Evolutionary conservation across 148 eudicot genomes (phyloP).

Genomic region (Heliamphora exappendiculata): DNA sequence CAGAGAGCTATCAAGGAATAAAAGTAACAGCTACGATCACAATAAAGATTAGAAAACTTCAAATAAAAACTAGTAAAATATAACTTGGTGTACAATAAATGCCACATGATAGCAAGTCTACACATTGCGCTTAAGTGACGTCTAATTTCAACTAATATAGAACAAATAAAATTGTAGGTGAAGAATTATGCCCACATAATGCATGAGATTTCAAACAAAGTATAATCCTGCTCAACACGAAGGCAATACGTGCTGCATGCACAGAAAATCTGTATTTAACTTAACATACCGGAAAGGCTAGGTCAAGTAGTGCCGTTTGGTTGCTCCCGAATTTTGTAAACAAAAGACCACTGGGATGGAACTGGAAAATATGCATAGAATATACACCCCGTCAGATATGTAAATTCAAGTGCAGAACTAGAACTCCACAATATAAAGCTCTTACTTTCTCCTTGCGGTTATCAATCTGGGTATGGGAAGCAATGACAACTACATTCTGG

Average conservation of each 20-base stretch:
- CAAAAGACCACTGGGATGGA: constrained; percentile 78
- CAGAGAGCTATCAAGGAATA: no score
- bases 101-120: neutral
- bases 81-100: no score
- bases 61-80: no score
- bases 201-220: no score
- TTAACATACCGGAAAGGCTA: constrained; percentile 74
- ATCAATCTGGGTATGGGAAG: constrained; percentile 80
- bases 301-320: constrained; percentile 76
- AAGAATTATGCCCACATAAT: neutral
- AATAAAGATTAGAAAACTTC: no score
- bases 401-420: neutral
- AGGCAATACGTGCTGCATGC: neutral
- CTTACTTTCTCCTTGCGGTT: constrained; percentile 81
- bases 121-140: neutral
- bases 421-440: constrained; percentile 4
- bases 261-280: neutral
- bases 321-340: constrained; percentile 87
- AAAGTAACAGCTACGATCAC: no score
- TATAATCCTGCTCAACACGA: no score
- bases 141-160: no score
- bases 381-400: neutral
- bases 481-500: constrained; percentile 72
- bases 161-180: neutral
- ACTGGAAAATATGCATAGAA: constrained; percentile 43